Base-by-base conservation (phyloP, 345 rosid species). In the Adansonia digitata region DNA sequence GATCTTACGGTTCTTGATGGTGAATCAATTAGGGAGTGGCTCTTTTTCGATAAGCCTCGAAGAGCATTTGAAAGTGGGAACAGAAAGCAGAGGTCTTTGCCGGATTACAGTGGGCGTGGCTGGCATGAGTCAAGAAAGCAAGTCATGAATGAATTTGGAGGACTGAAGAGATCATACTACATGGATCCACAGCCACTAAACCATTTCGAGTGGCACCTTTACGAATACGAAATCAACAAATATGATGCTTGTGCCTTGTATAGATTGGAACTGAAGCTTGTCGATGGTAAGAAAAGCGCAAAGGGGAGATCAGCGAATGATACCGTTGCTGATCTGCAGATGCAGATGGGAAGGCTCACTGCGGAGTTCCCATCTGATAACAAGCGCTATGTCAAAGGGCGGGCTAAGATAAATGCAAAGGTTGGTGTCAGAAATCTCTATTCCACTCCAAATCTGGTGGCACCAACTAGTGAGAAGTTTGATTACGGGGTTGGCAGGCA, bases 161-260 rank as follows among this genome's bases (percentile, higher is more conserved):
- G n/a, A n/a, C n/a, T n/a, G n/a, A n/a, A n/a, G n/a, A n/a, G n/a
- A n/a, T n/a, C n/a, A n/a, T 93, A 94, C 74, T 94, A 94, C 84
- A 95, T 95, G 99, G 99, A 95, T 79, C 99, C 99, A 22, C 99
- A 95, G 75, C 99, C 99, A 70, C 87, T 90, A 59, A 85, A 87
- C 82, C 88, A 88, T 74, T 88, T 90, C 18, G 99, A 95, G 78
- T 95, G 97, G 98, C 98, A 94, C 76, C 97, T 94, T n/a, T 94
- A 91, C 26, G n/a, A n/a, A n/a, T n/a, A n/a, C n/a, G n/a, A n/a
- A n/a, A n/a, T n/a, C n/a, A n/a, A n/a, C n/a, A n/a, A 93, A 74
- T 95, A 88, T 15, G 98, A 93, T 62, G 97, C 85, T 63, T 95
- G 99, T 77, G 98, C 98, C 70, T 75, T 94, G 84, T 94, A 94